Percentiles rank a stretch among this genome's conserved stretches.
These are phyloP conservation scores for Cyathus striatus DNA, from an alignment of 768 basidiomycete species.

Conservation along the genomic window DNA sequence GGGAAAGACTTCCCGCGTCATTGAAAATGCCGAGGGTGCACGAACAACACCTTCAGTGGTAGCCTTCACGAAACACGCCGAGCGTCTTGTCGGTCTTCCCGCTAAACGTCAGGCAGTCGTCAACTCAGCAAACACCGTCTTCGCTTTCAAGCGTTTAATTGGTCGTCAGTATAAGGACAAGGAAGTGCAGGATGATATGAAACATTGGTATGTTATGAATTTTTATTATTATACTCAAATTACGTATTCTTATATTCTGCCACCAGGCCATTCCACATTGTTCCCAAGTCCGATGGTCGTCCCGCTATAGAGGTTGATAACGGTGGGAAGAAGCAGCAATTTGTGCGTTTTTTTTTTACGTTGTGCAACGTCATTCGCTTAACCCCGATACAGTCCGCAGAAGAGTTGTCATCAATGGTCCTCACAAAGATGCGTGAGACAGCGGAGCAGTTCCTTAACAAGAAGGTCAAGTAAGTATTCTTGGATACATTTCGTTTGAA, in stretches of 20 bases:
- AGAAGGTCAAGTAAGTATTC: conserved; percentile 89
- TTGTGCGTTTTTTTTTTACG: conserved; percentile 41
- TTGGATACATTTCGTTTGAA: conserved; percentile 19
- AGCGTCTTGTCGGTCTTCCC: conserved; percentile 88
- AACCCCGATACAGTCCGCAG: conserved; percentile 65
- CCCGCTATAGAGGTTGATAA: conserved; percentile 84
- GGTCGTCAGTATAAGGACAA: conserved; percentile 90
- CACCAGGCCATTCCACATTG: conserved; percentile 75
- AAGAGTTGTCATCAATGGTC: conserved; percentile 86
- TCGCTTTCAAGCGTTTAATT: conserved; percentile 90
- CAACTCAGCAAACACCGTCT: conserved; percentile 84
- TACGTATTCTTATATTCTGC: conserved; percentile 39
- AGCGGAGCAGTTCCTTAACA: conserved; percentile 89
- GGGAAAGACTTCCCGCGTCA: conserved; percentile 89
- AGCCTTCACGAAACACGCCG: conserved; percentile 97
- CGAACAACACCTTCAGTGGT: conserved; percentile 98
- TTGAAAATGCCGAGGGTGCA: conserved; percentile 97
- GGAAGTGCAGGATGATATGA: conserved; percentile 89
- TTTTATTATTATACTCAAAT: neutral
- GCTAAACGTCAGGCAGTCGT: conserved; percentile 93
- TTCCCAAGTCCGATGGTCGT: conserved; percentile 64
- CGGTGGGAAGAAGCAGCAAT: conserved; percentile 76
- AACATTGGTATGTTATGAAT: conserved; percentile 57
- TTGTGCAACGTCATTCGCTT: conserved; percentile 4
- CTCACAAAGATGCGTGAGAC: conserved; percentile 94